phyloP scores from a whole-genome alignment of 1,284 basidiomycete genomes.

The Austroboletus niveus region DNA sequence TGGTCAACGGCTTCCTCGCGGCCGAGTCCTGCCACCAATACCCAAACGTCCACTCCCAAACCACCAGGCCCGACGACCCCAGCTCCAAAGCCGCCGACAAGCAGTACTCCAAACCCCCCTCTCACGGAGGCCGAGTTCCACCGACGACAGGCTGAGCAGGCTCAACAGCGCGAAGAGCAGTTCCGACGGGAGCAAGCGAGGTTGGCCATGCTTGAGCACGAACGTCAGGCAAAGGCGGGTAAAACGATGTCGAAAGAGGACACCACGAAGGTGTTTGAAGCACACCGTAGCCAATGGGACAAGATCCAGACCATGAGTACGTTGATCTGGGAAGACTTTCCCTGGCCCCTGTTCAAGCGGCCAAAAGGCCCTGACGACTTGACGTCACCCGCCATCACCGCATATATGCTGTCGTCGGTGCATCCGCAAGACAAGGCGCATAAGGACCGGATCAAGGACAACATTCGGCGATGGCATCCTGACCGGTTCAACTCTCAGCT shows the following conservation, averaged over 20 bases:
- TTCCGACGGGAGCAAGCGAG: slow-evolving; percentile 59
- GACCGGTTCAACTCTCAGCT: slow-evolving; percentile 51
- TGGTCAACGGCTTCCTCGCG: slow-evolving; percentile 35
- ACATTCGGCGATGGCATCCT: slow-evolving; percentile 55
- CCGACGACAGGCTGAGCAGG: slow-evolving; percentile 55
- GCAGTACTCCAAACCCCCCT: slow-evolving; percentile 20
- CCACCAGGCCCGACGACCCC: slow-evolving; percentile 26
- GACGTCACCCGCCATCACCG: slow-evolving; percentile 49
- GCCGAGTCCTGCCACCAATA: slow-evolving; percentile 33
- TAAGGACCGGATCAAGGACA: slow-evolving; percentile 62
- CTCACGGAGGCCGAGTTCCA: slow-evolving; percentile 51
- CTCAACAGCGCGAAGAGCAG: slow-evolving; percentile 53
- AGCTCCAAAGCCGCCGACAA: slow-evolving; percentile 17
- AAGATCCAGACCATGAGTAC: slow-evolving; percentile 37
- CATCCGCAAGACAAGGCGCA: slow-evolving; percentile 48
- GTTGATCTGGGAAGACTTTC: slow-evolving; percentile 58
- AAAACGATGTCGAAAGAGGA: slow-evolving; percentile 54
- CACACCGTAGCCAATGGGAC: slow-evolving; percentile 59
- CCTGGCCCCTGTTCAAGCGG: slow-evolving; percentile 66
- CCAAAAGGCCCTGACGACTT: slow-evolving; percentile 58
- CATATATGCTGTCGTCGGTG: slow-evolving; percentile 58
- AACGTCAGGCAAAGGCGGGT: slow-evolving; percentile 43
- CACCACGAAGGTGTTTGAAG: slow-evolving; percentile 47
- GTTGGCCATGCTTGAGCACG: slow-evolving; percentile 38
- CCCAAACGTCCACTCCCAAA: slow-evolving; percentile 33